A percentile compares a stretch with the other conserved stretches of the same genome.
Evolutionary conservation across 1,284 basidiomycete species (phyloP).

Genomic region (Pyrrhoderma lamaoense): DNA sequence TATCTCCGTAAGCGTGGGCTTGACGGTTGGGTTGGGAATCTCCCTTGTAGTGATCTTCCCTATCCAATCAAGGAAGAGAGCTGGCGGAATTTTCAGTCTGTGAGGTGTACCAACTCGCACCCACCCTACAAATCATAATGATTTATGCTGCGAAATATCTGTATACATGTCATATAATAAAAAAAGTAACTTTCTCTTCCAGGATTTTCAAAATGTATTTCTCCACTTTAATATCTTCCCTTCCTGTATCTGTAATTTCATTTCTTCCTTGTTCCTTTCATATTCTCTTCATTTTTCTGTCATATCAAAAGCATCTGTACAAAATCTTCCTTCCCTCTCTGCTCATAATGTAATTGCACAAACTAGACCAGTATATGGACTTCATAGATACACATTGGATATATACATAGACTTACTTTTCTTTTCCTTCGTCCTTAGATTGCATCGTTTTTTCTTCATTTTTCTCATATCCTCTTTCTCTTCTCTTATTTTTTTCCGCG

Average conservation of each 20-base stretch:
- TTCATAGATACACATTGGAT: not conserved
- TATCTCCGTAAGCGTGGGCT: conserved; percentile 53
- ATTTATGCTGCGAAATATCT: too few species aligned
- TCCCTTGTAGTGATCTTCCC: conserved; percentile 53
- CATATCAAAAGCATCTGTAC: not conserved
- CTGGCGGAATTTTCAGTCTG: conserved; percentile 53
- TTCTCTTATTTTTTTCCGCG: too few species aligned
- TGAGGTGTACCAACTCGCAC: conserved; percentile 22
- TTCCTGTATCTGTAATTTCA: not conserved
- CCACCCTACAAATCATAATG: not conserved
- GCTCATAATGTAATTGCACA: not conserved
- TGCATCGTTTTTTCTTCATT: not conserved
- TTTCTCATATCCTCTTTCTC: not conserved
- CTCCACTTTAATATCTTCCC: not conserved
- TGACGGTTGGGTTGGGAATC: conserved; percentile 69
- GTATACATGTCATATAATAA: too few species aligned
- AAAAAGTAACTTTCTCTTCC: too few species aligned
- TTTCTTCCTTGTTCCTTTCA: not conserved
- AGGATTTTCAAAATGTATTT: too few species aligned
- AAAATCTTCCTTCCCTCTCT: not conserved
- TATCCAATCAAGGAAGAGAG: conserved; percentile 47
- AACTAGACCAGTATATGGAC: too few species aligned
- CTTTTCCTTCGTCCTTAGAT: not conserved
- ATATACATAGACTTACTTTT: not conserved
- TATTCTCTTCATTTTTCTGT: not conserved